Percentiles rank a stretch among this genome's conserved stretches.
These are phyloP conservation scores for Penicillium arizonense DNA, from an alignment of 495 filamentous ascomycete genomes.

Conservation along the genomic window DNA sequence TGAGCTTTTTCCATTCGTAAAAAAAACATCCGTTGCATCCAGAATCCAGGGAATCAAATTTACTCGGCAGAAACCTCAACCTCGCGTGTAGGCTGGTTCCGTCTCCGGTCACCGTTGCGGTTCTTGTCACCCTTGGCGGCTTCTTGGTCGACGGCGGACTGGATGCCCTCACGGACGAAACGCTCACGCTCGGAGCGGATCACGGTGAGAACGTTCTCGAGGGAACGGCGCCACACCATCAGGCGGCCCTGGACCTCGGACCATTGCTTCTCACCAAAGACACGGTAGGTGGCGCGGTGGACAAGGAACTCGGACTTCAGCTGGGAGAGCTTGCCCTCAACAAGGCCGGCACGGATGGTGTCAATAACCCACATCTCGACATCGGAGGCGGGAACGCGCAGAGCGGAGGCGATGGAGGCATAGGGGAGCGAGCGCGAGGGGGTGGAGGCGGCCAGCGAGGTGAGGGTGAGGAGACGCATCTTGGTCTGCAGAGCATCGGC, in stretches of 20 bases:
- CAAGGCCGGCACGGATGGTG: conserved; percentile 88
- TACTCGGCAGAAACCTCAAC: conserved; percentile 33
- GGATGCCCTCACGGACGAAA: conserved; percentile 45
- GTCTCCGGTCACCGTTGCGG: conserved; percentile 35
- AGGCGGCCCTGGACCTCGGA: conserved; percentile 83
- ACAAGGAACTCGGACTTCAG: conserved; percentile 88
- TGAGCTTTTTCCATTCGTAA: conserved; percentile 21
- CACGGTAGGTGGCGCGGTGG: conserved; percentile 89
- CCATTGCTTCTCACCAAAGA: conserved; percentile 98
- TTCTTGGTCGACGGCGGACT: conserved; percentile 34
- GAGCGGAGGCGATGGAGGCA: conserved; percentile 70
- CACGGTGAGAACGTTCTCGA: conserved; percentile 71
- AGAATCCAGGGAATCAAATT: conserved; percentile 12
- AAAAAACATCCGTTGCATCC: conserved; percentile 26
- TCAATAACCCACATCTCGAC: conserved; percentile 99
- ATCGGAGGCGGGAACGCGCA: conserved; percentile 76
- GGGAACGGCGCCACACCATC: conserved; percentile 81
- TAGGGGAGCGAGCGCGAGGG: conserved; percentile 84
- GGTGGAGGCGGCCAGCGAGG: conserved; percentile 79
- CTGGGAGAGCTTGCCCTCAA: conserved; percentile 93
- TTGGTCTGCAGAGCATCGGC: conserved; percentile 83
- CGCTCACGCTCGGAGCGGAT: conserved; percentile 76
- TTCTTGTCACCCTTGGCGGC: conserved; percentile 29
- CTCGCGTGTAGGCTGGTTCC: conserved; percentile 30
- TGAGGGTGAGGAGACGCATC: conserved; percentile 92